Conservation (phyloP, 768 basidiomycete species). For the Tephrocybe rancida region DNA sequence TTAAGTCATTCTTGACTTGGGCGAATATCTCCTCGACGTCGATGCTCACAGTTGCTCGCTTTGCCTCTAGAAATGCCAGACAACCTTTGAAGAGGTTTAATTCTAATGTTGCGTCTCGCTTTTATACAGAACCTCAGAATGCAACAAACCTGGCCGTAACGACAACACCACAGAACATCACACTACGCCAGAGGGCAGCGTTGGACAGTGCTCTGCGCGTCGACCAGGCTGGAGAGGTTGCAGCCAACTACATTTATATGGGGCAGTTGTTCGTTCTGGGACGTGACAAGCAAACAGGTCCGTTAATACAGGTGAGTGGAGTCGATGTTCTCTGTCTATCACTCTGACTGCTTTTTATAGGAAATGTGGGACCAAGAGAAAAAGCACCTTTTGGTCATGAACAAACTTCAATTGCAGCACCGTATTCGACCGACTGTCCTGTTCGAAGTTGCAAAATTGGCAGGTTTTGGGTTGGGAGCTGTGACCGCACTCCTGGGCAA, state of each 20-base stretch:
- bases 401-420: conserved; percentile 84
- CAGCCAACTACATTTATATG: conserved; percentile 94
- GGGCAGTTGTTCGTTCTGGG: conserved; percentile 83
- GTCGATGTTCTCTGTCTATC: neutral
- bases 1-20: too few species aligned
- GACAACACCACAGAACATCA: conserved; percentile 58
- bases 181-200: conserved; percentile 45
- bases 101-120: conserved; percentile 38
- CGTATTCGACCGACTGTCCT: conserved; percentile 81
- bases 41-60: conserved; percentile 10
- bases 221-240: conserved; percentile 95
- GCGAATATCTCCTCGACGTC: neutral
- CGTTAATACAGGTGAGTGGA: conserved; percentile 72
- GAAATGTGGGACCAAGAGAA: conserved; percentile 98
- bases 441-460: conserved; percentile 82
- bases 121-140: conserved; percentile 46
- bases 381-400: conserved; percentile 87
- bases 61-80: conserved; percentile 1
- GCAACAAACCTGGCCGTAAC: conserved; percentile 41
- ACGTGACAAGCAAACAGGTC: conserved; percentile 51
- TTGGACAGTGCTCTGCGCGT: conserved; percentile 80
- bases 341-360: conserved; percentile 39
- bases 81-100: neutral
- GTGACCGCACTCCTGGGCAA: conserved; percentile 86
- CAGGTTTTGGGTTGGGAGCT: conserved; percentile 86